Conservation (phyloP, 2,329 filamentous ascomycete species). For the Colletotrichum plurivorum region DNA sequence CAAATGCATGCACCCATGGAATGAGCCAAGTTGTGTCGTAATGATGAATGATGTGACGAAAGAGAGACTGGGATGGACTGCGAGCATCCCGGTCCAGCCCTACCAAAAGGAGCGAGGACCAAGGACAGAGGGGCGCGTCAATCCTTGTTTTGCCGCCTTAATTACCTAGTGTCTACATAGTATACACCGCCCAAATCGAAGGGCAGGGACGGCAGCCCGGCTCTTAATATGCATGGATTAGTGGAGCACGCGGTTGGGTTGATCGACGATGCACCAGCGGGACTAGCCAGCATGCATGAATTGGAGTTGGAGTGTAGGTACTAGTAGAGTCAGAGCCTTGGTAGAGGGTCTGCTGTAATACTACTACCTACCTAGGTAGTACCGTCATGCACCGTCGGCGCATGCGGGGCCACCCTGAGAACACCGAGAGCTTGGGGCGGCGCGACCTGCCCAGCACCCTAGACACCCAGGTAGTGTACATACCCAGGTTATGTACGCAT, state of each 20-base stretch:
- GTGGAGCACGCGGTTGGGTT: conserved; percentile 22
- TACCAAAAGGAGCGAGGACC: conserved; percentile 1
- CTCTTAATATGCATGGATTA: neutral
- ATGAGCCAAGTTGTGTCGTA: too few species aligned
- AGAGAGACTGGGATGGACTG: neutral
- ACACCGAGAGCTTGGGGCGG: conserved; percentile 8
- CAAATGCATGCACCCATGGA: too few species aligned
- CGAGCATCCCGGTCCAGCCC: conserved; percentile 22
- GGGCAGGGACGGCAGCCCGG: neutral
- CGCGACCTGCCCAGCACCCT: neutral
- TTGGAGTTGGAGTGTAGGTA: too few species aligned
- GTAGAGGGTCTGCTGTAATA: conserved; percentile 9
- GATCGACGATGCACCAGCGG: conserved; percentile 26
- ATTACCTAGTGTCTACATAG: too few species aligned
- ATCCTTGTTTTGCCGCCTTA: conserved; percentile 10
- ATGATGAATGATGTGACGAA: too few species aligned
- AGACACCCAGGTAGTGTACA: neutral
- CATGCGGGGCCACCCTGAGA: conserved; percentile 10
- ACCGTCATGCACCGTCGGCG: conserved; percentile 22
- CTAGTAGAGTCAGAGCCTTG: too few species aligned
- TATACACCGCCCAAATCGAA: too few species aligned
- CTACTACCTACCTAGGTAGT: too few species aligned
- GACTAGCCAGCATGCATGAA: too few species aligned
- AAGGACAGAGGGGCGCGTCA: conserved; percentile 14
- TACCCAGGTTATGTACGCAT: too few species aligned